phyloP scores from a whole-genome alignment of 441 rosid species.

The Eruca vesicaria region DNA sequence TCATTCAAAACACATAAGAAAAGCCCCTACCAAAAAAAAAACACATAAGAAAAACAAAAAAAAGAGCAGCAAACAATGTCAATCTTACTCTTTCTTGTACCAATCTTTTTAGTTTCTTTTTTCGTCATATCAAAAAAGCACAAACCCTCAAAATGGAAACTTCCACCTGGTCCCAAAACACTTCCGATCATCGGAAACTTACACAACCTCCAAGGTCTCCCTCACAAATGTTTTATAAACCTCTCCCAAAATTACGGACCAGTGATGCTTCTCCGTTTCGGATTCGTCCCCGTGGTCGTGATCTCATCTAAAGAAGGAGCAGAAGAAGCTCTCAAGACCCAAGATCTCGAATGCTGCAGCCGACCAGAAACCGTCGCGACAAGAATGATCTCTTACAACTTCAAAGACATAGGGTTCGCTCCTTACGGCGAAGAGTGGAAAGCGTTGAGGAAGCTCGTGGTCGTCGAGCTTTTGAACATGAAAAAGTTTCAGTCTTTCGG shows the following conservation, averaged over 20 bases:
- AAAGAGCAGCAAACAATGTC: constrained; percentile 2
- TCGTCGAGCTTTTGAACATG: constrained; percentile 44
- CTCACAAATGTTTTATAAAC: constrained; percentile 18
- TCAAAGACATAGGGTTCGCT: constrained; percentile 47
- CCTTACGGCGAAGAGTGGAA: constrained; percentile 54
- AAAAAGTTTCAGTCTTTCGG: constrained; percentile 50
- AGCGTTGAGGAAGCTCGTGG: constrained; percentile 40
- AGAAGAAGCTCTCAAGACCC: constrained; percentile 36
- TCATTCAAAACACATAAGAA: not conserved
- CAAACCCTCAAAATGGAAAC: constrained; percentile 15
- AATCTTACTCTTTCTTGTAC: constrained; percentile 2
- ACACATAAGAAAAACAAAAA: not conserved
- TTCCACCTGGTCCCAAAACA: constrained; percentile 44
- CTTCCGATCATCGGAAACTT: constrained; percentile 45
- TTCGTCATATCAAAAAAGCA: not conserved
- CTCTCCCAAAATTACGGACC: constrained; percentile 46
- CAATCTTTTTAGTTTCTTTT: constrained; percentile 14
- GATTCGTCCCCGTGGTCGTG: constrained; percentile 36
- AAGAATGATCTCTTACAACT: constrained; percentile 45
- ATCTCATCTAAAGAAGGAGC: constrained; percentile 45
- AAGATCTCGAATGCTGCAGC: constrained; percentile 40
- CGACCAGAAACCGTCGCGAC: constrained; percentile 36
- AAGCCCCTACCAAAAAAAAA: no score
- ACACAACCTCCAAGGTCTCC: constrained; percentile 30
- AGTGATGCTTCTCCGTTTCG: constrained; percentile 40